Conservation (phyloP, 208 protist species). For the Leishmania mexicana region DNA sequence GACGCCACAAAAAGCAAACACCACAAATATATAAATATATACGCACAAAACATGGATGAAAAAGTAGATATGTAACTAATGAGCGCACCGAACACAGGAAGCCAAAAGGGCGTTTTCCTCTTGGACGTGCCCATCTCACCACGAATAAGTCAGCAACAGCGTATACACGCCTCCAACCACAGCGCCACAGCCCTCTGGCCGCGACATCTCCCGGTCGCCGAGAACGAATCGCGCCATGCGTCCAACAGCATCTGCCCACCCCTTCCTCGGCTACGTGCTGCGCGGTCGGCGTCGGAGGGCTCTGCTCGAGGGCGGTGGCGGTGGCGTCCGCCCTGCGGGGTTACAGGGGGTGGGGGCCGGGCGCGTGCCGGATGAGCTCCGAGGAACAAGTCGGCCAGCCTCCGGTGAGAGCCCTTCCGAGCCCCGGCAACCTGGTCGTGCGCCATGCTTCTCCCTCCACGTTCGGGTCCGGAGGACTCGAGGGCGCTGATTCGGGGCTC, state of each 20-base stretch:
- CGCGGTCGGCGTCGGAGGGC: too few species aligned
- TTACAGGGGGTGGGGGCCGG: neutral
- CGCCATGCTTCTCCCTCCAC: neutral
- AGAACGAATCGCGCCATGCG: neutral
- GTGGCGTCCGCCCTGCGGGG: neutral
- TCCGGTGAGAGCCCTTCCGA: neutral
- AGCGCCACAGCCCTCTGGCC: neutral
- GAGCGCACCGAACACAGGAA: neutral
- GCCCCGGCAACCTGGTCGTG: neutral
- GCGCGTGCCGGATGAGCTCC: neutral
- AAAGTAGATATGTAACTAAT: neutral
- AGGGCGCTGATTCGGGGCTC: neutral
- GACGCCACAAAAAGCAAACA: neutral
- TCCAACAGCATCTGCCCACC: neutral
- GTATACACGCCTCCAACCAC: too few species aligned
- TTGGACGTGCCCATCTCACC: neutral
- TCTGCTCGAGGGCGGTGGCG: neutral
- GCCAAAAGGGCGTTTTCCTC: neutral
- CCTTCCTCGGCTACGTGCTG: neutral
- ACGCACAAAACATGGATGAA: neutral
- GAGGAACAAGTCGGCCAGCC: neutral
- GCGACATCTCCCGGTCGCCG: neutral
- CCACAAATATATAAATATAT: neutral
- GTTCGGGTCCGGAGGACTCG: neutral
- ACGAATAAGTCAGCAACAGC: neutral